Evolutionary conservation across 129 eudicot species (phyloP), one percentile per base, ranked within the genome.

Genomic region (sunflower (Helianthus annuus)): DNA sequence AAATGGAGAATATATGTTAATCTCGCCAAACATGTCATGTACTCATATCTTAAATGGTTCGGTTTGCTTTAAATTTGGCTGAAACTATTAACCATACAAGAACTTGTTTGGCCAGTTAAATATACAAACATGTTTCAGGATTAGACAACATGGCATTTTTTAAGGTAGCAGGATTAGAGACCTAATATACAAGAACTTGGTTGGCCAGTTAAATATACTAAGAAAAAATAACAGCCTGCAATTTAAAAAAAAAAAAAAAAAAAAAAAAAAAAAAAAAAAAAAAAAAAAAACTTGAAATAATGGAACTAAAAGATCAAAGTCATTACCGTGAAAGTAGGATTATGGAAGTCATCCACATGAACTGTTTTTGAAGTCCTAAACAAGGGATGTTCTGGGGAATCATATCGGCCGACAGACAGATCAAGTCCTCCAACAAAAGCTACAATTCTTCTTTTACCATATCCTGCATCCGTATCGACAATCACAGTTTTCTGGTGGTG

Each of bases 401-500:
- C 98, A 78, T 93, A 93, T 82, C 98, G 78, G 3, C 98, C 98
- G 70, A 90, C 90, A 62, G 97, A 93, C 53, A 93, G 72, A 49
- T 93, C 98, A 10, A 93, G 91, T 39, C 98, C 98, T 40, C 98
- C 98, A 44, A 93, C 78, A 81, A 93, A 93, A 8, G 98, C 87
- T 57, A 85, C 12, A n/a, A 93, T 87, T 87, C 79, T 87, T 79
- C 90, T 89, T 86, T 78, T 84, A 77, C 79, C 82, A 59, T 83
- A 78, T 54, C 98, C 98, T 46, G 98, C 96, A 84, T 90, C 98
- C 38, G 97, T 86, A 86, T 93, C 98, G 10, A 93, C 91, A 48
- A 93, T 77, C 66, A 93, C 97, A 7, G 96, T 93, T 81, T 93
- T 93, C 85, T 93, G 98, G 66, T 93, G 98, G 81, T 93, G 98